Percentiles rank a stretch among this genome's conserved stretches.
Conservation (phyloP, 2,329 filamentous ascomycete genomes). For the Elsinoe batatas region DNA sequence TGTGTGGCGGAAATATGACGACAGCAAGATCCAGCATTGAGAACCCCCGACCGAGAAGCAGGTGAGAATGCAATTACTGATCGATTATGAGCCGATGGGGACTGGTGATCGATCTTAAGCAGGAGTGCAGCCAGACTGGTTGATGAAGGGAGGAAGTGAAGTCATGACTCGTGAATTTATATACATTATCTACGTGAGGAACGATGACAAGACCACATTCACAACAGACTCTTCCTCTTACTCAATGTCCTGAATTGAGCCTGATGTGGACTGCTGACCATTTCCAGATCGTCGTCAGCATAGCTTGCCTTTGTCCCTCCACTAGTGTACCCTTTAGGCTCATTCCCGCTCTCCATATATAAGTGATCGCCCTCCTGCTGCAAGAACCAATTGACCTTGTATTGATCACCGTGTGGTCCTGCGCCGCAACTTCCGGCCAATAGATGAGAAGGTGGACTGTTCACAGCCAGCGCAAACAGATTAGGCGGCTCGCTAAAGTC, state of each 20-base stretch:
- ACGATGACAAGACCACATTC: not conserved
- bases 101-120: no score
- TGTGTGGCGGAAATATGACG: not conserved
- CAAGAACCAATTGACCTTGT: conserved; percentile 33
- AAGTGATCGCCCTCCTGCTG: conserved; percentile 36
- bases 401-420: conserved; percentile 43
- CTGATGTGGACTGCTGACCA: conserved; percentile 16
- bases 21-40: not conserved
- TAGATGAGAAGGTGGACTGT: conserved; percentile 45
- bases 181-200: not conserved
- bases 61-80: not conserved
- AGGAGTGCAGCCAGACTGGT: no score
- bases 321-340: not conserved
- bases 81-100: no score
- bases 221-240: conserved; percentile 30
- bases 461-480: conserved; percentile 61
- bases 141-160: not conserved
- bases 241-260: conserved; percentile 29
- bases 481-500: conserved; percentile 73
- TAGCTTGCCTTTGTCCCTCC: not conserved
- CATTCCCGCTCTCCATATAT: conserved; percentile 35
- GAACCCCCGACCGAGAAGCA: no score
- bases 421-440: conserved; percentile 48
- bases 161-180: conserved; percentile 4
- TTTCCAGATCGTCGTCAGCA: conserved; percentile 13